Base-by-base conservation (phyloP, 2,329 filamentous ascomycete genomes). In the Fusarium piperis region DNA sequence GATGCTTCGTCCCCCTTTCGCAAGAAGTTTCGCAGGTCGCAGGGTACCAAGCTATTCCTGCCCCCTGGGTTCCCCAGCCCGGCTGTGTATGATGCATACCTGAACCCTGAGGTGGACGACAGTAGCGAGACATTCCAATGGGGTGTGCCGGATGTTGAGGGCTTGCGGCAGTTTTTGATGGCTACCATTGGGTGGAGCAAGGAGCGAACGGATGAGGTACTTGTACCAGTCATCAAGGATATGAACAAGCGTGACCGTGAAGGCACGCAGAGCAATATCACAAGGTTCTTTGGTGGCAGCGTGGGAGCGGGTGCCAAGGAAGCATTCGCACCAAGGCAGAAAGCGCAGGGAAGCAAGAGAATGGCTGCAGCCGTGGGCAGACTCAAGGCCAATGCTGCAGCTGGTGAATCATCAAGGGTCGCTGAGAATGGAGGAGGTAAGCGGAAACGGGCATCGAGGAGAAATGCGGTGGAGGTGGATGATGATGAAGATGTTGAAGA, bases 221-320 rank as follows among this genome's bases (percentile, higher is more conserved):
- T 99, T 2, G 94, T 99, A 2, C 96, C 96, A 0, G 97, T 99
- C 2, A 96, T 99, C 70, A 88, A 91, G 63, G 96, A 99, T 77
- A 97, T 99, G 93, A 98, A 98, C 79, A 89, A 90, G 5, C 88
- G 96, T 39, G 93, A 94, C 72, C 87, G 90, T 30, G 96, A 98
- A 82, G 96, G 96, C 8, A 98, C 95, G 18, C 96, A 99, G 84
- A 91, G 91, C 65, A 99, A 99, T 75, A 97, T 99, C 72, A 99
- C 96, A n/a, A 87, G 91, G 26, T 99, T 91, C 80, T 98, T 98
- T 79, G 89, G 90, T 13, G 95, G 95, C 0, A 82, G 84, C 6
- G 91, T 94, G 0, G 93, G 93, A 0, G 87, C 87, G 0, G 93
- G 93, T 0, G 88, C 88, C 13, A 88, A 84, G 38, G 88, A 91